Percentiles rank a stretch among this genome's conserved stretches.
These are phyloP conservation scores for Crepidotus variabilis DNA, from an alignment of 768 basidiomycete genomes.

Conservation along the genomic window DNA sequence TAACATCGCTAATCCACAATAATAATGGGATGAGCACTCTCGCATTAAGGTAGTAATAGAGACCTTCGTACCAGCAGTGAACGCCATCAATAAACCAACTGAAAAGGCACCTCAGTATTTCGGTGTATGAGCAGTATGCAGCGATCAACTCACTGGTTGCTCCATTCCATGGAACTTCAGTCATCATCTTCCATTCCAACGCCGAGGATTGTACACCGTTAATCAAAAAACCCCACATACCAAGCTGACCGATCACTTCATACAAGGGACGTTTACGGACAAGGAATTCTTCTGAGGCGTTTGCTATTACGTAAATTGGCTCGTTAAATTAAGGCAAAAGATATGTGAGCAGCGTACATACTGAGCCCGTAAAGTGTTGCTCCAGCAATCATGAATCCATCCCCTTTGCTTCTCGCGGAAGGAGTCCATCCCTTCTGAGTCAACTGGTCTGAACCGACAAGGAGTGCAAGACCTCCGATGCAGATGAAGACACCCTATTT, in stretches of 20 bases:
- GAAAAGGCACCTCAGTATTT: conserved; percentile 5
- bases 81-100: conserved; percentile 44
- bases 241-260: conserved; percentile 84
- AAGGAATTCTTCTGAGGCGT: conserved; percentile 86
- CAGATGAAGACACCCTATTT: conserved; percentile 69
- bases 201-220: conserved; percentile 75
- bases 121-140: background rate
- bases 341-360: conserved; percentile 30
- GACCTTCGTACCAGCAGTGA: conserved; percentile 26
- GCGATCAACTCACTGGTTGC: conserved; percentile 48
- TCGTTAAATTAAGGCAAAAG: background rate
- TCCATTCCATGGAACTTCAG: conserved; percentile 66
- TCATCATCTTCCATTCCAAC: conserved; percentile 69
- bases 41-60: background rate
- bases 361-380: conserved; percentile 86
- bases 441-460: conserved; percentile 74
- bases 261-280: conserved; percentile 78
- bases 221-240: conserved; percentile 81
- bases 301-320: conserved; percentile 46
- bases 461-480: conserved; percentile 70
- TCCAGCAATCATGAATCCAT: conserved; percentile 83
- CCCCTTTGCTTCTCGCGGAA: conserved; percentile 66
- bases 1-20: conserved; percentile 62
- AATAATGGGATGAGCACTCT: conserved; percentile 2
- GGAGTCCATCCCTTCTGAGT: conserved; percentile 76